Evolutionary conservation across 2,329 filamentous ascomycete species (phyloP), one percentile per base, ranked within the genome.

Genomic region (Colletotrichum navitas): DNA sequence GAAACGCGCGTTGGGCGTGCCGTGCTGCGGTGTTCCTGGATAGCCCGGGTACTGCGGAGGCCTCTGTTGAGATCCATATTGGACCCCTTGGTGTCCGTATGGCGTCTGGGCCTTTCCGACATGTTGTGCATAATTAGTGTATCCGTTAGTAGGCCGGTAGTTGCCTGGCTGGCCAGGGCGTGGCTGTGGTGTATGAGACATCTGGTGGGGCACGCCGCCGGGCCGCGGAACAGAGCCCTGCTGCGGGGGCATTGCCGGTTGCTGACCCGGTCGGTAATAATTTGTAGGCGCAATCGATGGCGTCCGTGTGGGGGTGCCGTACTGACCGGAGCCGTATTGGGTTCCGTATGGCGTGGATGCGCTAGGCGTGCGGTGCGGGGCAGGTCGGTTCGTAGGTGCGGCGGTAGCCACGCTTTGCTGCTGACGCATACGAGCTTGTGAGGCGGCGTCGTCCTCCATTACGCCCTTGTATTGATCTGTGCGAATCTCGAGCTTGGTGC

Each of bases 381-480:
- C 81, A 81, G 58, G 77, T 74, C 72, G 61, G 77, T 68, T 73
- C 36, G 58, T 58, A 36, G 62, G 71, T 45, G 69, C 78, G 32
- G 76, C 76, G 21, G 78, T 77, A 41, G 73, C 66, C n/a, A 66
- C 74, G 39, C 51, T 65, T 60, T 81, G 79, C 71, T 82, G 80
- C 41, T 83, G 83, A 63, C 83, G 79, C 43, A 85, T 76, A 51
- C 87, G 85, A 55, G 86, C 84, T 54, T 89, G 87, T 41, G 86
- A 79, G 51, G 87, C 88, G 49, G 86, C 86, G 75, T 97, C 94
- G 76, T 95, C 93, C 76, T 97, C 94, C 89, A 97, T 91, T 5
- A 92, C 89, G 5, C 94, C 94, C 74, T 88, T 89, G 79, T 93
- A 93, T 76, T 94, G 90, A 63, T 92, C 90, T 8, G 88, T 90